Conservation (phyloP, 129 eudicot genomes). For the Erigeron canadensis region DNA sequence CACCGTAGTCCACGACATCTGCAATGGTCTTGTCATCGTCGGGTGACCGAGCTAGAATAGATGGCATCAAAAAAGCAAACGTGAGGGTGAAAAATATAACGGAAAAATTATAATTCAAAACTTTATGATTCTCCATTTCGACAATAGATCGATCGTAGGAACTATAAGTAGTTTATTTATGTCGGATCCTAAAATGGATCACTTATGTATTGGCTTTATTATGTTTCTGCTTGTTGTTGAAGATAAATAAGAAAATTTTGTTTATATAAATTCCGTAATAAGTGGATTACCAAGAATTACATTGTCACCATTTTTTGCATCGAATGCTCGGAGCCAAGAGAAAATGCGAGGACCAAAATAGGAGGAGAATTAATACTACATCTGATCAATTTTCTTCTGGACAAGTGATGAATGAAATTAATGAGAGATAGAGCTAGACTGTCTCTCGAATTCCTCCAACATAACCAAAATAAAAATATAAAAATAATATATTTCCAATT, state of each 20-base stretch:
- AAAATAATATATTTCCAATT: too few species aligned
- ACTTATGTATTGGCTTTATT: not conserved
- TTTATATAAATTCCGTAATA: not conserved
- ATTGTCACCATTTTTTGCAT: not conserved
- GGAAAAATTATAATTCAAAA: not conserved
- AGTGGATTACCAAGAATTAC: constrained; percentile 18
- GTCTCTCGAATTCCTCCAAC: not conserved
- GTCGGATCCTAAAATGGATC: not conserved
- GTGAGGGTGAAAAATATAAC: constrained; percentile 18
- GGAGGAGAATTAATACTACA: constrained; percentile 2
- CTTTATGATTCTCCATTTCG: not conserved
- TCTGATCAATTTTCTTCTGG: not conserved
- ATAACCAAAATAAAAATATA: not conserved
- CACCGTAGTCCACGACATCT: constrained; percentile 2
- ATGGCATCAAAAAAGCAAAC: constrained; percentile 18
- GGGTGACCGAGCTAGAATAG: not conserved
- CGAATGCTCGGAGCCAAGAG: constrained; percentile 6
- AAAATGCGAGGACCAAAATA: constrained; percentile 1
- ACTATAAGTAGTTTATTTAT: not conserved
- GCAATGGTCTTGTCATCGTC: constrained; percentile 13
- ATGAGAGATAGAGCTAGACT: constrained; percentile 17
- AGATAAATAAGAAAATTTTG: not conserved
- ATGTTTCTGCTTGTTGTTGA: not conserved
- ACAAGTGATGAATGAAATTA: not conserved
- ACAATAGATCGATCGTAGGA: not conserved